Evolutionary conservation across 2,329 filamentous ascomycete species (phyloP), one percentile per base, ranked within the genome.

Genomic region (Orbilia quercus): DNA sequence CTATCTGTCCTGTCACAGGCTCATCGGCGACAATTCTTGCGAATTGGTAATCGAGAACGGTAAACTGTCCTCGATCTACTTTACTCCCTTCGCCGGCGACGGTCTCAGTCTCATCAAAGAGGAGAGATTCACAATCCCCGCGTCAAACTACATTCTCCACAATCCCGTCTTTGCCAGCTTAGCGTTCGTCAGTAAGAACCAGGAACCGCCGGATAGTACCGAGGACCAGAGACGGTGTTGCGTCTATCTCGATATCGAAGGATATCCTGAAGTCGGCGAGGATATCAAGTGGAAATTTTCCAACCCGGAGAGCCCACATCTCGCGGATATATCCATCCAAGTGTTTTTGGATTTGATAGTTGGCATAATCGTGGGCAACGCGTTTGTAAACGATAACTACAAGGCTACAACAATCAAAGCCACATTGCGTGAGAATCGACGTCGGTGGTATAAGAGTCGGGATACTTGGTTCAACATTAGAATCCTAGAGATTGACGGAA

Each of bases 261-360:
- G 44, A n/a, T 28, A 45, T n/a, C 44, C 34, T 11, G 28, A 28
- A n/a, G 2, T 38, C 4, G 40, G 40, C 14, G 40, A 47, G 16
- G 22, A 36, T 11, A 5, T 45, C 36, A 16, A 20, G 7, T 59
- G 23, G 42, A 2, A 34, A 12, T 59, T 59, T 20, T 31, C 54
- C 9, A 6, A 16, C 12, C n/a, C 36, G 5, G 23, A 47, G 14
- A 25, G 31, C 14, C 25, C 40, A 14, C 42, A 38, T 12, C n/a
- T 59, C 1, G 40, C 31, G 12, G 34, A 9, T 11, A 59, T 59
- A 2, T 44, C 38, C n/a, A 36, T 59, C 54, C 18, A 59, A 25
- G 54, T 20, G 3, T 59, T 59, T n/a, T 9, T 59, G 16, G 40
- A 47, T n/a, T 7, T 59, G 12, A 25, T 59, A 7, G 40, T 48